These are phyloP conservation scores for Oryza longistaminata DNA, from an alignment of 176 grass and related monocot genomes.

Conservation along the genomic window DNA sequence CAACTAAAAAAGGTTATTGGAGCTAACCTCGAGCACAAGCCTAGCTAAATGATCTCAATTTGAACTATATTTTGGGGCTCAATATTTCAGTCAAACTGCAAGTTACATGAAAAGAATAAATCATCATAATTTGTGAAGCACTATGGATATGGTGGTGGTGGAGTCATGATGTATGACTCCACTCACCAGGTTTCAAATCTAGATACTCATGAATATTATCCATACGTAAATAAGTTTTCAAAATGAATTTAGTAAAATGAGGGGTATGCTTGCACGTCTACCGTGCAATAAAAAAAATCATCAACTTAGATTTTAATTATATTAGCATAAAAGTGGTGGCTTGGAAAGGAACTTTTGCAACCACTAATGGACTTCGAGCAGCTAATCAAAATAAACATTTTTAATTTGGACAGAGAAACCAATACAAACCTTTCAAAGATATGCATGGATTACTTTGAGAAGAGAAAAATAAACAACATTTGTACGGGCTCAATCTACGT, in stretches of 20 bases:
- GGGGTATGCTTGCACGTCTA: too few relatives aligned
- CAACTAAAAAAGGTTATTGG: neutral
- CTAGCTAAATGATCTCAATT: neutral
- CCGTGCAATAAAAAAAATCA: too few relatives aligned
- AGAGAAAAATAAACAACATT: neutral
- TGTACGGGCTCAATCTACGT: conserved; percentile 5
- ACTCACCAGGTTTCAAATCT: too few relatives aligned
- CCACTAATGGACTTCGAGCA: conserved; percentile 12
- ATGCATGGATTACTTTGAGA: neutral
- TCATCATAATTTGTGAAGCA: neutral
- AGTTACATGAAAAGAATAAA: neutral
- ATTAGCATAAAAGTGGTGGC: neutral
- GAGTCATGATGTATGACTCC: too few relatives aligned
- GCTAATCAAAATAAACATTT: neutral
- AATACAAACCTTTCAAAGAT: conserved; percentile 22
- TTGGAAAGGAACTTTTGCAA: conserved; percentile 21
- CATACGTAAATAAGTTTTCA: too few relatives aligned
- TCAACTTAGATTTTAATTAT: neutral
- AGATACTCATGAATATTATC: too few relatives aligned
- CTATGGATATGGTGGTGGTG: too few relatives aligned
- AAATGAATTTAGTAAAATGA: too few relatives aligned
- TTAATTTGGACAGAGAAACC: conserved; percentile 2
- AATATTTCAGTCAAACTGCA: neutral
- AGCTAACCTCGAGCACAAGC: neutral
- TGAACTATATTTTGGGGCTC: too few relatives aligned